Base-by-base conservation (phyloP, 176 grass and related monocot species). In the Eleusine indica region DNA sequence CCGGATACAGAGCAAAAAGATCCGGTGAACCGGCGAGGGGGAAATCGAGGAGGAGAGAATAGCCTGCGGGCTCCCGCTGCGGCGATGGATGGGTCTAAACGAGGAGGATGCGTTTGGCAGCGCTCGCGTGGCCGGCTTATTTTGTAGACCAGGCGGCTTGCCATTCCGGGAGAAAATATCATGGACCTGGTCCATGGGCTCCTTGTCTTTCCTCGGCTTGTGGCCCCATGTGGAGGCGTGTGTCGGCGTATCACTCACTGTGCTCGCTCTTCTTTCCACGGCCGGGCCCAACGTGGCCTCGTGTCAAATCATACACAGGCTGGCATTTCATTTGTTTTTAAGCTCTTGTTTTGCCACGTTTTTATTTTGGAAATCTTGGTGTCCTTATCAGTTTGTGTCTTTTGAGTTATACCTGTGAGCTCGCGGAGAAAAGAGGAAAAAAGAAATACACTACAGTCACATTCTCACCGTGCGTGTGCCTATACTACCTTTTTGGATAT, bases 111-210 rank as follows among this genome's bases (percentile, higher is more conserved):
- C 60, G 13, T 14, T 44, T 25, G 78, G 38, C 47, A 48, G 40
- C 5, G 3, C 47, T 15, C n/a, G 22, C 39, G n/a, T 35, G 38
- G 37, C 35, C 7, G 38, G 32, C n/a, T 77, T 54, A 14, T 22
- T 81, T 80, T 87, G 51, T 74, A 68, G 70, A 39, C 47, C 14
- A 2, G 73, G 12, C 7, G 46, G 25, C 44, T 22, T 40, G 46
- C 67, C 38, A 73, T 78, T 72, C 10, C 3, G 28, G 30, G 28
- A 21, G 13, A 71, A 84, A 86, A 85, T 77, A 82, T 77, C 72
- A n/a, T 86, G 72, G 78, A 78, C 67, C 19, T 58, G 66, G 83
- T 86, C 78, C 78, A 86, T 72, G 9, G 12, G 65, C 17, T 17
- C 13, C 5, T 25, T 17, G 44, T 63, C 14, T 29, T 43, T 56